These are phyloP conservation scores for Neurospora sp. DNA, from an alignment of 495 filamentous ascomycete genomes.

Conservation along the genomic window DNA sequence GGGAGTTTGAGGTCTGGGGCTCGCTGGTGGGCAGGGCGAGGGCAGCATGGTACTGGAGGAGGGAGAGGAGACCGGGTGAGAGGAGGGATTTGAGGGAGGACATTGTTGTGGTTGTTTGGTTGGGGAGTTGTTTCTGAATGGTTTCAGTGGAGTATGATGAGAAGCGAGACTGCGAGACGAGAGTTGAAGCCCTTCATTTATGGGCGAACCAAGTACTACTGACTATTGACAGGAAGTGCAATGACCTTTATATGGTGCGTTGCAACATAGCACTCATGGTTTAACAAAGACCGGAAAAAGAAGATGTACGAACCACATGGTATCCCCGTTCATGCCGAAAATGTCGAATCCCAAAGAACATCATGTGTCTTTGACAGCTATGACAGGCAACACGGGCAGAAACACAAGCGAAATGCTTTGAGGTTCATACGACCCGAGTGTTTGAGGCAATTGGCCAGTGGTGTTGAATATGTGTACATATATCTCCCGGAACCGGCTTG, in stretches of 20 bases:
- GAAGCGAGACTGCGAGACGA: background rate
- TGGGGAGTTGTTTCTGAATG: background rate
- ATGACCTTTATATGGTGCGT: background rate
- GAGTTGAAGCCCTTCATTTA: background rate
- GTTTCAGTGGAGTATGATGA: background rate
- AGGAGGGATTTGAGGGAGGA: background rate
- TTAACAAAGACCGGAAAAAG: background rate
- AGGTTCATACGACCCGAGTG: background rate
- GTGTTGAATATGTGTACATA: background rate
- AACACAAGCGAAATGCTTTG: background rate
- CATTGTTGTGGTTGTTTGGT: background rate
- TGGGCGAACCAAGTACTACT: background rate
- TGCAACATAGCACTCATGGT: background rate
- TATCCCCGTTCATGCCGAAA: background rate
- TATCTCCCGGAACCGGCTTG: background rate
- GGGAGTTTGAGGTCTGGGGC: background rate
- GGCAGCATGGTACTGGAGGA: background rate
- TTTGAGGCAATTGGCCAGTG: background rate
- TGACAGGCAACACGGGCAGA: background rate
- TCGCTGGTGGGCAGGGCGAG: background rate
- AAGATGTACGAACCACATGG: background rate
- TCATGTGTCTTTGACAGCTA: background rate
- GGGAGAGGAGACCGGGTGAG: background rate
- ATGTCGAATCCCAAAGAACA: background rate
- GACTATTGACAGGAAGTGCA: background rate